These are phyloP conservation scores for Ogataea populi-albae DNA, from an alignment of 805 yeast genomes.

Conservation along the genomic window DNA sequence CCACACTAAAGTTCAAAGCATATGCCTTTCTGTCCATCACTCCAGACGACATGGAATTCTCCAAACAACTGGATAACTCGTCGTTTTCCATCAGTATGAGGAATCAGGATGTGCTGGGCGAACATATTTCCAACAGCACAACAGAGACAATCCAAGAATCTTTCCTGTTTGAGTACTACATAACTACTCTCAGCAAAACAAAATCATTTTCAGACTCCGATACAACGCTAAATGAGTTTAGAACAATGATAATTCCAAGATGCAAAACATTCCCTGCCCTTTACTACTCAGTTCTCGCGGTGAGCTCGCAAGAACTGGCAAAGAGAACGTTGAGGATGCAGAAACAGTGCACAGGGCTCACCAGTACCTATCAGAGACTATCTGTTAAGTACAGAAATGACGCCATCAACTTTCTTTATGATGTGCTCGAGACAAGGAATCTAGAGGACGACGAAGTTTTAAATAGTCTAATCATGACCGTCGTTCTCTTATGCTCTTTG, in stretches of 20 bases:
- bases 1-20: background rate
- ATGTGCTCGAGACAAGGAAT: conserved; percentile 25
- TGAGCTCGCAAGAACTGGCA: conserved; percentile 26
- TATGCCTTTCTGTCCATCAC: background rate
- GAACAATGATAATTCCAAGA: conserved; percentile 26
- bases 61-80: background rate
- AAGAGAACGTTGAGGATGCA: conserved; percentile 14
- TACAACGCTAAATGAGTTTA: conserved; percentile 26
- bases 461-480: conserved; percentile 29
- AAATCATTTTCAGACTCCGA: conserved; percentile 23
- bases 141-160: conserved; percentile 5
- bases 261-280: conserved; percentile 26
- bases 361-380: conserved; percentile 8
- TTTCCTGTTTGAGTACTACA: conserved; percentile 25
- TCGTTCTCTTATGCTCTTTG: conserved; percentile 30
- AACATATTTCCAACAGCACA: background rate
- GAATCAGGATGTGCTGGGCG: background rate
- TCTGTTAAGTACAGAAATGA: conserved; percentile 28
- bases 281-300: conserved; percentile 25
- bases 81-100: background rate
- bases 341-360: conserved; percentile 2
- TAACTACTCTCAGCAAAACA: conserved; percentile 21
- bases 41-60: background rate
- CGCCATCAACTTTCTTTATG: conserved; percentile 29
- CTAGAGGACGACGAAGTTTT: conserved; percentile 20